Evolutionary conservation across 805 yeast species (phyloP), one percentile per base, ranked within the genome.

Genomic region (Candida pseudofarinosa): DNA sequence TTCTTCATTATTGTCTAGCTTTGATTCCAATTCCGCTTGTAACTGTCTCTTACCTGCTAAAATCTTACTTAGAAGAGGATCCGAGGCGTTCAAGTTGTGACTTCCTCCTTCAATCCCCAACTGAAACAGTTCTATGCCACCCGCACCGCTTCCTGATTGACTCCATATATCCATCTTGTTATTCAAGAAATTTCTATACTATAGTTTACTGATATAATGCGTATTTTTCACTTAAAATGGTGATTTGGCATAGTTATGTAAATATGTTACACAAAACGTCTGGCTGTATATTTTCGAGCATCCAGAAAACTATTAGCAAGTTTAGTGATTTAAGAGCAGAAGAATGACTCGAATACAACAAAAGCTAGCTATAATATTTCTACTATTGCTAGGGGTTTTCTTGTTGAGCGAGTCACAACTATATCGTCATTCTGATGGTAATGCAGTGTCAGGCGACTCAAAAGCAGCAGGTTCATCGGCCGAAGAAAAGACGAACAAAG

Each of bases 41-140:
- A 63, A 42, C 7, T 55, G 55, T 28, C 58, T 56, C 41, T 62
- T 64, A n/a, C 63, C 59, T 5, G 55, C 52, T 13, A 53, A 38
- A 16, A 65, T 51, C 43, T 59, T 52, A 8, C 53, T 44, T 30
- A 65, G 42, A 16, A 61, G 46, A 3, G 67, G 65, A 44, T 65
- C 70, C 4, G 57, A 44, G 35, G 50, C 55, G 40, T 55, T 57
- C 13, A 45, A 39, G 3, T 40, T 32, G n/a, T 32, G 26, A 20
- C 40, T 30, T 16, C 19, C 41, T 16, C 33, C 43, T 28, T 20
- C 31, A 17, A 35, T 18, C 3, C 19, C 36, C n/a, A 13, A 17
- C 14, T 12, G 19, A 20, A 30, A 51, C n/a, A 18, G 43, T 23
- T 48, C 44, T 39, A 42, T 43, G 19, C 40, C 19, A 31, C 36